Evolutionary conservation across 2,329 filamentous ascomycete species (phyloP).

Genomic region (Aspergillus terreus): DNA sequence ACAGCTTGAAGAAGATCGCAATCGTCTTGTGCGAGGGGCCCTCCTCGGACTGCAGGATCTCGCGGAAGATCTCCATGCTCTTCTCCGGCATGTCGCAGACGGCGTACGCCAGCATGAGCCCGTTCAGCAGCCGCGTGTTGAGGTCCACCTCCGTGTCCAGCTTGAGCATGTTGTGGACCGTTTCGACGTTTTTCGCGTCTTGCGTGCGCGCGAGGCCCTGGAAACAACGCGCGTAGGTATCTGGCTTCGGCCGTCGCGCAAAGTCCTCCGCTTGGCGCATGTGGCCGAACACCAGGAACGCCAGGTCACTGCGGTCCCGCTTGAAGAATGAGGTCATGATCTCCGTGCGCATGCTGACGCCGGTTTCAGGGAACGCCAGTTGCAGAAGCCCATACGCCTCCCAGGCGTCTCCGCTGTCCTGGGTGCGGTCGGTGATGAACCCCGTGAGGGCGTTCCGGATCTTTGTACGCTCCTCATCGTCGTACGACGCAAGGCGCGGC

Average conservation of each 20-base stretch:
- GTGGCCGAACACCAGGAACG: constrained; percentile 79
- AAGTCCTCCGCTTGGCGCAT: constrained; percentile 76
- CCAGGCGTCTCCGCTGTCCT: constrained; percentile 62
- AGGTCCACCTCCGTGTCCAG: constrained; percentile 78
- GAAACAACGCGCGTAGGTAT: constrained; percentile 75
- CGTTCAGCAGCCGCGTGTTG: constrained; percentile 73
- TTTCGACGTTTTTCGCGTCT: constrained; percentile 63
- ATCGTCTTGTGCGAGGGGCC: constrained; percentile 81
- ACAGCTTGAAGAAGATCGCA: constrained; percentile 74
- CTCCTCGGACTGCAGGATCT: constrained; percentile 78
- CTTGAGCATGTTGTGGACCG: constrained; percentile 90
- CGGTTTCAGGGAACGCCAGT: constrained; percentile 59
- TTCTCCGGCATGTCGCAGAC: constrained; percentile 62
- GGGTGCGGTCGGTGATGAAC: constrained; percentile 61
- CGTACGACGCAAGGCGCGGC: constrained; percentile 49
- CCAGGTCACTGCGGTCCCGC: constrained; percentile 77
- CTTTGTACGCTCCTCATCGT: constrained; percentile 57
- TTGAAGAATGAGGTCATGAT: constrained; percentile 82
- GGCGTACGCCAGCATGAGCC: constrained; percentile 81
- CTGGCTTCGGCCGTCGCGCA: constrained; percentile 62
- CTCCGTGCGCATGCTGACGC: constrained; percentile 60
- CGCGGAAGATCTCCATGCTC: constrained; percentile 76
- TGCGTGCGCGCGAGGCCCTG: constrained; percentile 64
- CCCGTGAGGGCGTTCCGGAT: constrained; percentile 64
- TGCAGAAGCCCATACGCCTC: constrained; percentile 58